phyloP scores from a whole-genome alignment of 768 basidiomycete species.

The Boletus eberwhitei region DNA sequence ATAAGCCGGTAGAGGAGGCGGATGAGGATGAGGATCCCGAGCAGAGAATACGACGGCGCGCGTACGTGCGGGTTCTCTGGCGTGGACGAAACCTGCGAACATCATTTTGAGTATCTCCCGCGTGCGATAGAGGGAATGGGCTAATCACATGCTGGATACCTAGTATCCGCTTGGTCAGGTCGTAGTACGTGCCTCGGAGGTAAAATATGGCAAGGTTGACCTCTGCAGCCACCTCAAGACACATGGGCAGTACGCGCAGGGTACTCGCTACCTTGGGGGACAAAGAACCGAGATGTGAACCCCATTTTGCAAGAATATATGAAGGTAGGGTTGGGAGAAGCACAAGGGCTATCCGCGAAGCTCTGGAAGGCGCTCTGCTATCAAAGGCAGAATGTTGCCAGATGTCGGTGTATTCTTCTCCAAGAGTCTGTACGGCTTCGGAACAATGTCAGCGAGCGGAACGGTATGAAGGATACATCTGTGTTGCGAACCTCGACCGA shows the following conservation, averaged over 20 bases:
- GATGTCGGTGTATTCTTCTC: constrained; percentile 89
- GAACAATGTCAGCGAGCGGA: constrained; percentile 7
- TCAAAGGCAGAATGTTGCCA: constrained; percentile 61
- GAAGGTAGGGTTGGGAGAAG: constrained; percentile 64
- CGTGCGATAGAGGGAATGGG: neutral
- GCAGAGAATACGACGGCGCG: constrained; percentile 83
- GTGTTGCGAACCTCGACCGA: constrained; percentile 58
- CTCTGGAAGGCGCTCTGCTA: constrained; percentile 40
- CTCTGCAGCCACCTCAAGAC: constrained; percentile 59
- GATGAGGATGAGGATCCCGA: constrained; percentile 68
- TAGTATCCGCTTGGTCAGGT: constrained; percentile 61
- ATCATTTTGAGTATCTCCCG: constrained; percentile 1
- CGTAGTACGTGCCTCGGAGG: constrained; percentile 75
- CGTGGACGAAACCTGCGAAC: constrained; percentile 62
- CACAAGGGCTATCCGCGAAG: constrained; percentile 51
- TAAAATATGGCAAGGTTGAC: constrained; percentile 82
- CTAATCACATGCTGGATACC: constrained; percentile 63
- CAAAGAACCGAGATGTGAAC: constrained; percentile 37
- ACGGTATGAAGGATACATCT: neutral
- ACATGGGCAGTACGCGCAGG: constrained; percentile 41
- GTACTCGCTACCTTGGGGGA: constrained; percentile 29
- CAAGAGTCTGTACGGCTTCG: constrained; percentile 74
- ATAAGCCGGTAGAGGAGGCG: constrained; percentile 63
- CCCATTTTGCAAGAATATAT: constrained; percentile 56
- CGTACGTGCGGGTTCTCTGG: constrained; percentile 67